These are phyloP conservation scores for Pichia inconspicua DNA, from an alignment of 1,139 yeast genomes.

Conservation along the genomic window DNA sequence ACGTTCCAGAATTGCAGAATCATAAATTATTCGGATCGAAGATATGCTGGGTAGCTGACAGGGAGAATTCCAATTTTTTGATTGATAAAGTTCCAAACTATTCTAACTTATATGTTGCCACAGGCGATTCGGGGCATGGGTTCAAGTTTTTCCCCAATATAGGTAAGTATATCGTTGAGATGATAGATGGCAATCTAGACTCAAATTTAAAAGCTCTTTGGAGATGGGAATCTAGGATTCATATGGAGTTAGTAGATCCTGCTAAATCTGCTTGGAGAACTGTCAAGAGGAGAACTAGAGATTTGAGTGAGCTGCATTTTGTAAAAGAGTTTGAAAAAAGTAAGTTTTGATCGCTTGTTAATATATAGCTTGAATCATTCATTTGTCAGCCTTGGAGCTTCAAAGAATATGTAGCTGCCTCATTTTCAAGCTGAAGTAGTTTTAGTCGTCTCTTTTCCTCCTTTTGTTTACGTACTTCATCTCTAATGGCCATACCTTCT, in stretches of 20 bases:
- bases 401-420: not conserved
- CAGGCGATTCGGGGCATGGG: conserved; percentile 38
- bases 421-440: conserved; percentile 8
- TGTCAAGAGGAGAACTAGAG: conserved; percentile 21
- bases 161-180: conserved; percentile 31
- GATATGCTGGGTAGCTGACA: conserved; percentile 43
- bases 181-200: conserved; percentile 26
- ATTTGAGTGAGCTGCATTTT: conserved; percentile 27
- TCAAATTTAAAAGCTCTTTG: conserved; percentile 23
- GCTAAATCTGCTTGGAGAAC: conserved; percentile 31
- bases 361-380: not conserved
- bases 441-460: conserved; percentile 14
- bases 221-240: conserved; percentile 28
- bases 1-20: conserved; percentile 33
- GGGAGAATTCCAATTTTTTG: conserved; percentile 35
- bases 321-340: conserved; percentile 1
- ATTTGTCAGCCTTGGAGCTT: not conserved
- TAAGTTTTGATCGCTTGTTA: conserved; percentile 3
- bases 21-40: conserved; percentile 33
- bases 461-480: conserved; percentile 18
- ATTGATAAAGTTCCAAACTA: conserved; percentile 35
- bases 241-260: conserved; percentile 22
- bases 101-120: conserved; percentile 29
- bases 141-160: conserved; percentile 38
- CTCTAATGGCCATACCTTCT: conserved; percentile 49